A percentile compares a stretch with the other conserved stretches of the same genome.
Conservation (phyloP, 768 basidiomycete species). For the Pluteus cervinus region DNA sequence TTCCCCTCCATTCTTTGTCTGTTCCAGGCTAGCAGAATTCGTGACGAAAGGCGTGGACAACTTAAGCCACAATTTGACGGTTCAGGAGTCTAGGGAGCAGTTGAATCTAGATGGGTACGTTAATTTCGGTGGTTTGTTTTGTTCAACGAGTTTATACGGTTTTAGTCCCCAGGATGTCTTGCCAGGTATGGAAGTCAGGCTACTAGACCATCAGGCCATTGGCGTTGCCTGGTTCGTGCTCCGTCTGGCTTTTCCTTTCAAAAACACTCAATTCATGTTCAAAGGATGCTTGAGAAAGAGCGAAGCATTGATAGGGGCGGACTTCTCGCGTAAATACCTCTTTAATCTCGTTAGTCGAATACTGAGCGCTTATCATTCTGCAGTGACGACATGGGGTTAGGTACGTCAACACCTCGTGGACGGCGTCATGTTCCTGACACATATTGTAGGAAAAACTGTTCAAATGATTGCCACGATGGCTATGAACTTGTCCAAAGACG, state of each 20-base stretch:
- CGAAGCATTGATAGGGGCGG: conserved; percentile 47
- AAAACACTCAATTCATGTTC: background rate
- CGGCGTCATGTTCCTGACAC: conserved; percentile 4
- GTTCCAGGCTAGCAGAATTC: conserved; percentile 60
- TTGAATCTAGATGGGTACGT: conserved; percentile 46
- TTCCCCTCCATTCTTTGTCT: conserved; percentile 3
- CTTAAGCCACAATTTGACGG: conserved; percentile 44
- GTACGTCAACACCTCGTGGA: conserved; percentile 15
- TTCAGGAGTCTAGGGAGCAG: conserved; percentile 44
- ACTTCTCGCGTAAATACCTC: conserved; percentile 46
- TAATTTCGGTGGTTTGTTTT: background rate
- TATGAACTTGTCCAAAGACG: conserved; percentile 50
- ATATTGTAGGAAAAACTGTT: conserved; percentile 53
- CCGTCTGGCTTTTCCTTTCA: background rate
- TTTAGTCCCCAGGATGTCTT: conserved; percentile 47
- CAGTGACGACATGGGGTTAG: conserved; percentile 70
- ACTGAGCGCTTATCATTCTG: conserved; percentile 1
- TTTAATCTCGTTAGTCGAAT: background rate
- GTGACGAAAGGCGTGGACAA: conserved; percentile 57
- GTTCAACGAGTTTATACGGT: conserved; percentile 1
- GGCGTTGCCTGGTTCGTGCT: conserved; percentile 61
- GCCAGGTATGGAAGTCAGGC: conserved; percentile 62
- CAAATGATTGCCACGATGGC: conserved; percentile 80
- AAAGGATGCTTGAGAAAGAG: conserved; percentile 67
- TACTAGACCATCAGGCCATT: conserved; percentile 71